Conservation (phyloP, 2,329 filamentous ascomycete genomes). For the Arthrocladium fulminans region DNA sequence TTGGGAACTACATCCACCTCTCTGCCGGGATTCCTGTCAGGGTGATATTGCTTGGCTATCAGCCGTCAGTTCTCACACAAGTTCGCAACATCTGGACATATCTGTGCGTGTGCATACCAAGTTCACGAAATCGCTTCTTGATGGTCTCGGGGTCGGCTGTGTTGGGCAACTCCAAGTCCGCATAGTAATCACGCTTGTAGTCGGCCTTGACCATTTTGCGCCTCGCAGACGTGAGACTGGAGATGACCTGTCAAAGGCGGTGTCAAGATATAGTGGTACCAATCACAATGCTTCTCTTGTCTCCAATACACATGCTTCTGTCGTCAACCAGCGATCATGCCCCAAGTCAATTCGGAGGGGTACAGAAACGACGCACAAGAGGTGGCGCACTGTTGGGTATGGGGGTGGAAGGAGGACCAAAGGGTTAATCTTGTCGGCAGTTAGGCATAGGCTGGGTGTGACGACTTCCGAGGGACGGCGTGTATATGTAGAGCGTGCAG, state of each 20-base stretch:
- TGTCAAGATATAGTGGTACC: conserved; percentile 10
- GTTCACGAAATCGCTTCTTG: conserved; percentile 76
- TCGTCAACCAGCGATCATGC: neutral
- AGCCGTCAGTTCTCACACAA: conserved; percentile 15
- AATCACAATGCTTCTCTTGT: conserved; percentile 15
- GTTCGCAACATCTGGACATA: conserved; percentile 8
- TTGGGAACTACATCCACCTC: conserved; percentile 71
- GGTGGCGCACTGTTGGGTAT: too few species aligned
- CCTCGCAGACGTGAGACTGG: neutral
- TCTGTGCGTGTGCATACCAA: conserved; percentile 47
- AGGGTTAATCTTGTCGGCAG: neutral
- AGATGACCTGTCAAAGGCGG: conserved; percentile 5
- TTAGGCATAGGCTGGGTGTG: conserved; percentile 2
- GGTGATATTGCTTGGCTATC: conserved; percentile 72
- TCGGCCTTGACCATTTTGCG: conserved; percentile 57
- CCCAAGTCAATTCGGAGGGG: neutral
- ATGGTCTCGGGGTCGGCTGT: conserved; percentile 65
- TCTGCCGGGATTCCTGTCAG: conserved; percentile 76
- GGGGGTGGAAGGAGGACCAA: neutral
- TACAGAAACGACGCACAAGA: neutral
- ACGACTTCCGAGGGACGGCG: neutral
- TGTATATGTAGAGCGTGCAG: neutral
- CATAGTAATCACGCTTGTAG: conserved; percentile 69
- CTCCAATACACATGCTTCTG: conserved; percentile 15
- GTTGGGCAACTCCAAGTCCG: conserved; percentile 63